These are phyloP conservation scores for Epichloe brachyelytri DNA, from an alignment of 2,329 filamentous ascomycete species.

Conservation along the genomic window DNA sequence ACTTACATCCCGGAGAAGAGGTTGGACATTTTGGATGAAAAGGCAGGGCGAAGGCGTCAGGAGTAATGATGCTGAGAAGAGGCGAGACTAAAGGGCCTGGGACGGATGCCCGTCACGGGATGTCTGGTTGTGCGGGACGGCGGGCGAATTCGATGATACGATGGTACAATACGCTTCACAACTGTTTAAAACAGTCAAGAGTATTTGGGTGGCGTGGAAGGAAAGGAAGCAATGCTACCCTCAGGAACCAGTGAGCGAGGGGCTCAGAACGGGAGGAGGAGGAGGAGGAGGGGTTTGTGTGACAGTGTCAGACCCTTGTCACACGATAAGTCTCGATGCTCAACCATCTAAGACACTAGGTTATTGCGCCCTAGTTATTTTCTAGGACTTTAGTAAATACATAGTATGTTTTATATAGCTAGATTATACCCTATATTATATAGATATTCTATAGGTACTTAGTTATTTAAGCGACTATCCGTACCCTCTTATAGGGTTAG, in stretches of 20 bases:
- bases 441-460: no score
- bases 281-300: background rate
- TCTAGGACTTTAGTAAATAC: no score
- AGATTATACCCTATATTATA: no score
- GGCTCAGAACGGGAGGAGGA: background rate
- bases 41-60: conserved; percentile 5
- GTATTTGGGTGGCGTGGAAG: background rate
- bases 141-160: background rate
- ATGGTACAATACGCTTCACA: background rate
- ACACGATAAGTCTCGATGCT: no score
- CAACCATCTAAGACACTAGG: no score
- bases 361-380: no score
- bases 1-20: conserved; percentile 51
- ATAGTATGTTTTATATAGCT: no score
- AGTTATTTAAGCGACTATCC: no score
- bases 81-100: background rate
- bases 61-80: conserved; percentile 2
- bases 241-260: background rate
- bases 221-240: background rate
- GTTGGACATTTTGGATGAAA: conserved; percentile 37
- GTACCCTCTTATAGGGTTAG: no score
- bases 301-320: no score
- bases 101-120: conserved; percentile 5
- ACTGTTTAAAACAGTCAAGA: background rate
- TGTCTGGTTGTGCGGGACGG: conserved; percentile 1